Conservation (phyloP, 768 basidiomycete species). For the Brasilioporus rufonigricans region DNA sequence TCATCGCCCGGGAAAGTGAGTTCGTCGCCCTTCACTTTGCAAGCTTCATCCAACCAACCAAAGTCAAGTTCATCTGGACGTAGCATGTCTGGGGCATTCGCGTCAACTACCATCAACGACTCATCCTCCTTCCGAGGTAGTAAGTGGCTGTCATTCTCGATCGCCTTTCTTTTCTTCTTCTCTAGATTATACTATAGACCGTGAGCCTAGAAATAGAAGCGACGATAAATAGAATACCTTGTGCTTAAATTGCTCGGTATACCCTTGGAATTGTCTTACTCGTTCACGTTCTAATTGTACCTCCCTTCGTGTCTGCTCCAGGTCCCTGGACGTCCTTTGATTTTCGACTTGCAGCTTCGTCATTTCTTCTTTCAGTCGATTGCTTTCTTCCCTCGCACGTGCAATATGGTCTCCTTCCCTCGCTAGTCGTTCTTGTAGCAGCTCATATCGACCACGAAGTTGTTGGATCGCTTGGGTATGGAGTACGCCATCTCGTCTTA, state of each 20-base stretch:
- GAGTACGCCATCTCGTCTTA: slow-evolving; percentile 5
- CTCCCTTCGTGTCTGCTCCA: slow-evolving; percentile 17
- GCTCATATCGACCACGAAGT: slow-evolving; percentile 16
- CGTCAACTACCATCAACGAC: slow-evolving; percentile 29
- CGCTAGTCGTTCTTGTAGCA: slow-evolving; percentile 9
- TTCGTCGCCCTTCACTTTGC: slow-evolving; percentile 26
- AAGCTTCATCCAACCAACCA: slow-evolving; percentile 30
- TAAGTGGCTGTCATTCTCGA: slow-evolving; percentile 12
- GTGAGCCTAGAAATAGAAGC: background rate
- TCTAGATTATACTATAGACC: slow-evolving; percentile 18
- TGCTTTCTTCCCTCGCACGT: slow-evolving; percentile 12
- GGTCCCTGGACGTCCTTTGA: slow-evolving; percentile 15
- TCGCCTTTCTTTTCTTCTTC: slow-evolving; percentile 27
- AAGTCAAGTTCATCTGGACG: slow-evolving; percentile 11
- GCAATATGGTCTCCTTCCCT: slow-evolving; percentile 5
- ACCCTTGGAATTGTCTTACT: slow-evolving; percentile 22
- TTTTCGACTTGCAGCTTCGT: slow-evolving; percentile 23
- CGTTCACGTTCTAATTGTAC: slow-evolving; percentile 18
- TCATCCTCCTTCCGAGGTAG: slow-evolving; percentile 24
- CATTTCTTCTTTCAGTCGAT: slow-evolving; percentile 18
- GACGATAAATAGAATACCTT: slow-evolving; percentile 15
- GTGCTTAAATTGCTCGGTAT: slow-evolving; percentile 18
- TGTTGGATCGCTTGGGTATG: slow-evolving; percentile 10
- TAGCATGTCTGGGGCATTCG: slow-evolving; percentile 24
- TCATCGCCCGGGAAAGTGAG: slow-evolving; percentile 16